A percentile compares a stretch with the other conserved stretches of the same genome.
These are phyloP conservation scores for Pythium biforme DNA, from an alignment of 352 stramenopile species.

Conservation along the genomic window DNA sequence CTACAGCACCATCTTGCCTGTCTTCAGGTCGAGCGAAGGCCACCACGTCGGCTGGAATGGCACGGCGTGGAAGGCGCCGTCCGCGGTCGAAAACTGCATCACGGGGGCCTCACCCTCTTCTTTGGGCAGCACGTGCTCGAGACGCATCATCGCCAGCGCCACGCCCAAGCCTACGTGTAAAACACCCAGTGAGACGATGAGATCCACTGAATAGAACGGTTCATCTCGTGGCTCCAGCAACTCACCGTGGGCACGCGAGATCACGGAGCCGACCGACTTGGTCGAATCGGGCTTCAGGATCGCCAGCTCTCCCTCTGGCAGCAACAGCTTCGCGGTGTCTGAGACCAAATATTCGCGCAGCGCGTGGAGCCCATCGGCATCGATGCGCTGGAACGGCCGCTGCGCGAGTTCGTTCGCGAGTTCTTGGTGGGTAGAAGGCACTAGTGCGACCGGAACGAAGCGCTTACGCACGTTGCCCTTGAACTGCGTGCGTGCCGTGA, in stretches of 20 bases:
- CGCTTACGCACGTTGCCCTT: constrained; percentile 87
- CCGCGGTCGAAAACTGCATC: constrained; percentile 64
- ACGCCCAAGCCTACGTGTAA: constrained; percentile 35
- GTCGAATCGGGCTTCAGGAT: constrained; percentile 52
- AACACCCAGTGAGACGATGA: too few relatives aligned
- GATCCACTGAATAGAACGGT: too few relatives aligned
- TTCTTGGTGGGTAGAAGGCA: constrained; percentile 50
- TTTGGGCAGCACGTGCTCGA: constrained; percentile 59
- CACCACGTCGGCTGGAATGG: constrained; percentile 80
- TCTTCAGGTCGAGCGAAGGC: constrained; percentile 61
- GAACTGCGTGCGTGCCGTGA: constrained; percentile 93
- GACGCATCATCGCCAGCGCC: constrained; percentile 74
- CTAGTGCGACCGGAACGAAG: constrained; percentile 67
- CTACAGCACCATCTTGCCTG: constrained; percentile 74
- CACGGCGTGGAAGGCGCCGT: constrained; percentile 65
- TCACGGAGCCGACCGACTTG: constrained; percentile 62
- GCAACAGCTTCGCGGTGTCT: constrained; percentile 27
- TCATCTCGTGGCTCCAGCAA: too few relatives aligned
- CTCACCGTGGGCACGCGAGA: constrained; percentile 40
- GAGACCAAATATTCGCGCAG: constrained; percentile 50
- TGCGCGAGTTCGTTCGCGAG: constrained; percentile 49
- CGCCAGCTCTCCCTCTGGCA: constrained; percentile 37
- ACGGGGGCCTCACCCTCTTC: constrained; percentile 35
- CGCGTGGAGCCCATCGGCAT: constrained; percentile 32
- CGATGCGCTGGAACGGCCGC: constrained; percentile 60